A percentile compares a stretch with the other conserved stretches of the same genome.
Conservation (phyloP, 257 asterid genomes). For the Echites panduratus region DNA sequence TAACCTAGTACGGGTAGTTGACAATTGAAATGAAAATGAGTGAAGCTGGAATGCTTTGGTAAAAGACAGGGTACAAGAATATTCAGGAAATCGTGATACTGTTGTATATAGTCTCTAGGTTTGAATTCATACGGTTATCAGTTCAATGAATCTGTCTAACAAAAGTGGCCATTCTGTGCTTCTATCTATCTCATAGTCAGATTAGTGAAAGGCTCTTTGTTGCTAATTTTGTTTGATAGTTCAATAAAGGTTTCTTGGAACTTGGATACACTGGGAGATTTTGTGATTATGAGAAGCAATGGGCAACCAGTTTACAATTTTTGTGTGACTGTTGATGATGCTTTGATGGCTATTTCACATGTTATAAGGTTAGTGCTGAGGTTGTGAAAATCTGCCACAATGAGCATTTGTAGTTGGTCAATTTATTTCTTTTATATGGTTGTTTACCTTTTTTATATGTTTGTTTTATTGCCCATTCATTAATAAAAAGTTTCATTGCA, state of each 20-base stretch:
- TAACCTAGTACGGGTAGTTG: neutral
- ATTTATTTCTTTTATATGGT: neutral
- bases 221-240: conserved; percentile 52
- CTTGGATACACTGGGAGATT: conserved; percentile 90
- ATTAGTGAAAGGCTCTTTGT: neutral
- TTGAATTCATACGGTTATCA: neutral
- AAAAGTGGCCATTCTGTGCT: neutral
- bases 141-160: neutral
- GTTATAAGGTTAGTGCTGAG: conserved; percentile 61
- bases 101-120: neutral
- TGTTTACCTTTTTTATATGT: conserved; percentile 13
- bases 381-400: neutral
- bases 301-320: conserved; percentile 99
- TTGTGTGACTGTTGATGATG: conserved; percentile 96
- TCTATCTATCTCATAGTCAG: neutral
- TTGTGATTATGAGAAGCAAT: conserved; percentile 97
- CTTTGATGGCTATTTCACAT: conserved; percentile 96
- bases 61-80: neutral
- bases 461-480: conserved; percentile 6
- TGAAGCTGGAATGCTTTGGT: neutral
- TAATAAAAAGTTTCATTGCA: conserved; percentile 31
- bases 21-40: neutral
- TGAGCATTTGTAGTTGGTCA: neutral
- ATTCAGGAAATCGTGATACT: neutral
- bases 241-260: conserved; percentile 84